Evolutionary conservation across 1,139 yeast species (phyloP).

Genomic region (Magnusiomyces sp.): DNA sequence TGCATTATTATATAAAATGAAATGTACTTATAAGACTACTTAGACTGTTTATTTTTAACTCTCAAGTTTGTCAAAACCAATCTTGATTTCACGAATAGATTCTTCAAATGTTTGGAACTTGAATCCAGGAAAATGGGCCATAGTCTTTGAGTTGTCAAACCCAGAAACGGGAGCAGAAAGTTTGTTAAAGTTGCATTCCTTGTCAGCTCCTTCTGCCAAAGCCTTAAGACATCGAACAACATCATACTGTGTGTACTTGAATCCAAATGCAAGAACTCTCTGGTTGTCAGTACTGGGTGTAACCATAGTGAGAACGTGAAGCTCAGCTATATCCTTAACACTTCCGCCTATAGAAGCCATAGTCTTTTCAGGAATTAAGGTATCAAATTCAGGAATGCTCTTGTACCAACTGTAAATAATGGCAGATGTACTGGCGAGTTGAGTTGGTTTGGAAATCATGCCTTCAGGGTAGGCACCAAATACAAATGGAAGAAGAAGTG

Average conservation of each 20-base stretch:
- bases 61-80: slow-evolving; percentile 7
- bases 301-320: slow-evolving; percentile 41
- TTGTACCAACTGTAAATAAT: slow-evolving; percentile 13
- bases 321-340: slow-evolving; percentile 48
- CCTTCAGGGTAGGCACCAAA: slow-evolving; percentile 40
- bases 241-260: slow-evolving; percentile 33
- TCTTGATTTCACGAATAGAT: slow-evolving; percentile 9
- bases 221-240: no score
- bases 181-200: slow-evolving; percentile 32
- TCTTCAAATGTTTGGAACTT: slow-evolving; percentile 12
- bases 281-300: slow-evolving; percentile 31
- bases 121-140: slow-evolving; percentile 4
- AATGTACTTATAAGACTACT: background rate
- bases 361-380: no score
- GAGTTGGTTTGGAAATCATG: slow-evolving; percentile 21
- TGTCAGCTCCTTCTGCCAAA: no score
- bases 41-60: background rate
- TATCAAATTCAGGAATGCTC: background rate
- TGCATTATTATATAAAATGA: background rate
- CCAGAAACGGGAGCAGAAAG: slow-evolving; percentile 29
- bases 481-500: slow-evolving; percentile 41
- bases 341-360: no score
- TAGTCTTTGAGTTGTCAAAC: background rate
- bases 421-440: slow-evolving; percentile 27
- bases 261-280: slow-evolving; percentile 36